phyloP scores from a whole-genome alignment of 208 protist species.

The Borovskyia barvae region DNA sequence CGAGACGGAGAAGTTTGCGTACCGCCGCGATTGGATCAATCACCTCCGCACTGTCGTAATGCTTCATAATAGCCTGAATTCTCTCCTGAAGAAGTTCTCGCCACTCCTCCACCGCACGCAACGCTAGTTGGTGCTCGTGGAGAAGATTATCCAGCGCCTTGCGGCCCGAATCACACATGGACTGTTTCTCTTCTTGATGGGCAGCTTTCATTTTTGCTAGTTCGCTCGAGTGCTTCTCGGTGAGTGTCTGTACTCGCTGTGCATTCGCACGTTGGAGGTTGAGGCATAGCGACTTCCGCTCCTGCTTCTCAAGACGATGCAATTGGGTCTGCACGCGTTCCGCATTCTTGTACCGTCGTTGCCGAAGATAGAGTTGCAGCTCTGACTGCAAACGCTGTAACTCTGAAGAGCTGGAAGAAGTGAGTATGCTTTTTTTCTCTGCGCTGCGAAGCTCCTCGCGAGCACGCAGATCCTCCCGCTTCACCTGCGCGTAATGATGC shows the following conservation, averaged over 20 bases:
- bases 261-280: constrained; percentile 16
- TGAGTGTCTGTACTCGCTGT: constrained; percentile 18
- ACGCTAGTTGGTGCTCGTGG: constrained; percentile 22
- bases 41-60: constrained; percentile 11
- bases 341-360: constrained; percentile 46
- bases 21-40: constrained; percentile 18
- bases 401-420: constrained; percentile 5
- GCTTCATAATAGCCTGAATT: constrained; percentile 2
- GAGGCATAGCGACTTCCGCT: constrained; percentile 21
- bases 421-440: not conserved
- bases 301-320: constrained; percentile 21
- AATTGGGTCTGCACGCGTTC: constrained; percentile 31
- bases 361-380: constrained; percentile 27
- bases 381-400: constrained; percentile 22
- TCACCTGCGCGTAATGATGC: constrained; percentile 28
- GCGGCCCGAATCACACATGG: constrained; percentile 15
- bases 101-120: constrained; percentile 17
- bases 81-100: constrained; percentile 7
- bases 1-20: constrained; percentile 15
- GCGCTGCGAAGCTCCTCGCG: not conserved
- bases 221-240: not conserved
- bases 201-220: constrained; percentile 6
- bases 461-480: constrained; percentile 21
- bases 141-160: constrained; percentile 28
- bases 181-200: constrained; percentile 12